These are phyloP conservation scores for Lactarius vividus DNA, from an alignment of 768 basidiomycete genomes.

Conservation along the genomic window DNA sequence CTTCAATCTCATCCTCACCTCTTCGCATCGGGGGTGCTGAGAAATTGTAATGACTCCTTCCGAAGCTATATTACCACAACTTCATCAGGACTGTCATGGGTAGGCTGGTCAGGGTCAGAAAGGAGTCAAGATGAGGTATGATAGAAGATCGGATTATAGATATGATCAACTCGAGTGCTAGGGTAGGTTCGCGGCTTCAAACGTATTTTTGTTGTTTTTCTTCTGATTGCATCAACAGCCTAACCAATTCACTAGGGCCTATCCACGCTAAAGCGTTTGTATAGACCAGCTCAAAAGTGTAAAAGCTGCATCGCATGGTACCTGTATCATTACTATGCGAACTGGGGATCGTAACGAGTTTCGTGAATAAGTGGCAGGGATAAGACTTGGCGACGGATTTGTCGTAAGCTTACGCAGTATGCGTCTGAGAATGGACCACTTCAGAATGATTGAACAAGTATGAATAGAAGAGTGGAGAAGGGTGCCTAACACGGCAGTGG, in stretches of 20 bases:
- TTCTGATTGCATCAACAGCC: neutral
- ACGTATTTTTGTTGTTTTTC: neutral
- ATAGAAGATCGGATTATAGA: neutral
- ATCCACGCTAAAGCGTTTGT: neutral
- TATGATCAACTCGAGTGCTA: neutral
- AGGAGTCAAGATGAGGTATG: neutral
- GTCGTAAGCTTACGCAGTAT: neutral
- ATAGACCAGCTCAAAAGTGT: neutral
- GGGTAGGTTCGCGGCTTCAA: neutral
- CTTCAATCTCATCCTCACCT: neutral
- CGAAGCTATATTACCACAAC: neutral
- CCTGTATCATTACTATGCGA: neutral
- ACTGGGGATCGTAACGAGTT: neutral
- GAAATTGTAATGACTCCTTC: neutral
- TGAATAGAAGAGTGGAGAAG: neutral
- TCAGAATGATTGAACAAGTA: neutral
- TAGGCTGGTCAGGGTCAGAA: neutral
- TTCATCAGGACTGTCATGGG: neutral
- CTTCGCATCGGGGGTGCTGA: neutral
- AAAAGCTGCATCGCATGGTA: neutral
- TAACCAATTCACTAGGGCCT: neutral
- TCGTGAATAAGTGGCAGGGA: neutral
- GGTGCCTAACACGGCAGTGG: neutral
- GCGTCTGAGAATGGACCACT: neutral
- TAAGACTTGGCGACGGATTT: neutral